Percentiles rank a stretch among this genome's conserved stretches.
These are phyloP conservation scores for Hordeum marinum DNA, from an alignment of 176 grass and related monocot species.

Conservation along the genomic window DNA sequence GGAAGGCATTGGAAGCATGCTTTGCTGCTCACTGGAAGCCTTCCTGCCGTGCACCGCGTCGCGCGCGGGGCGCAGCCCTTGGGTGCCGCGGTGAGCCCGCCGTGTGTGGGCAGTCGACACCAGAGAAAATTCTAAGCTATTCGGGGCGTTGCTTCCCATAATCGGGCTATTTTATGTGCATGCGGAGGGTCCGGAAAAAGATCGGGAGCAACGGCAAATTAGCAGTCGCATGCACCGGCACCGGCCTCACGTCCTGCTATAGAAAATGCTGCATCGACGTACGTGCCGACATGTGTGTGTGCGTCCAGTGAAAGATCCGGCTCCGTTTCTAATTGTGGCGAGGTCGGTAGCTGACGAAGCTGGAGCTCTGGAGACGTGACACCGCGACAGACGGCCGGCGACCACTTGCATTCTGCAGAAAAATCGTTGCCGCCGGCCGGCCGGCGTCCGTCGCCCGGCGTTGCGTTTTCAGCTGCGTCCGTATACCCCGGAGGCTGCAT, in stretches of 20 bases:
- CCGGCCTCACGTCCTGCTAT: background rate
- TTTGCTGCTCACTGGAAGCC: background rate
- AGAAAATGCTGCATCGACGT: background rate
- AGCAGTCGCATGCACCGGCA: background rate
- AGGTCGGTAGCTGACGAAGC: background rate
- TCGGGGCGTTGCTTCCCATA: no score
- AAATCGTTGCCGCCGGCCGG: no score
- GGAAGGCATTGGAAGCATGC: background rate
- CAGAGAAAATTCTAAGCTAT: background rate
- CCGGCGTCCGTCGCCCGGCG: no score
- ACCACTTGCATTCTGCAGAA: background rate
- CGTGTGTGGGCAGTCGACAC: background rate
- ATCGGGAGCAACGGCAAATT: background rate
- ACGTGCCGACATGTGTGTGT: background rate
- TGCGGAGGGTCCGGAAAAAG: background rate
- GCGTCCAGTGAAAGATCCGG: background rate
- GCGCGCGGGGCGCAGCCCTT: background rate
- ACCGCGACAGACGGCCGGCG: no score
- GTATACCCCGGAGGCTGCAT: no score
- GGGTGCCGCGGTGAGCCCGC: background rate
- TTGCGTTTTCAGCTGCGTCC: no score
- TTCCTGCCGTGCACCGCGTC: constrained; percentile 6
- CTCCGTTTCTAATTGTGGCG: background rate
- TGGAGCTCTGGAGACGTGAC: background rate
- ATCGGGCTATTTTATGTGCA: no score